These are phyloP conservation scores for Trichosanthes cucumerina DNA, from an alignment of 306 rosid genomes.

Conservation along the genomic window DNA sequence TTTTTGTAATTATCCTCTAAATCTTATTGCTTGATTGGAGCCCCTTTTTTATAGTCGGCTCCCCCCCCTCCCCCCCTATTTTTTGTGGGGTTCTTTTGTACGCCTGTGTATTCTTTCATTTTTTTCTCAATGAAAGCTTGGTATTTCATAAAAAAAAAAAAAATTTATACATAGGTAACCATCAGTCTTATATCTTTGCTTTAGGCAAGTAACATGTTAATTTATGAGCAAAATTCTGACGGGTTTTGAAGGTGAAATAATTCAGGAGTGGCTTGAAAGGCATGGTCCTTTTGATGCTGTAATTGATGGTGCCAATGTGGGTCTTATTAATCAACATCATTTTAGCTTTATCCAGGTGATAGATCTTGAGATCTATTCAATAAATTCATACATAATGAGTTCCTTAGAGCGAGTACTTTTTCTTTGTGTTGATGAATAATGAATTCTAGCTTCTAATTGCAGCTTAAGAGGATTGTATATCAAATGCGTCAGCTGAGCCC, in stretches of 20 bases:
- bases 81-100: too few relatives aligned
- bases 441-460: slow-evolving; percentile 28
- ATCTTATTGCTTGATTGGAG: too few relatives aligned
- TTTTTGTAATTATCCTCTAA: too few relatives aligned
- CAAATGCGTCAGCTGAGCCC: slow-evolving; percentile 57
- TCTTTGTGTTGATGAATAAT: background rate
- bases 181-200: slow-evolving; percentile 11
- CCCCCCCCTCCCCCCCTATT: too few relatives aligned
- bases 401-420: background rate
- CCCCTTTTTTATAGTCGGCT: too few relatives aligned
- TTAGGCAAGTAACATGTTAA: slow-evolving; percentile 13
- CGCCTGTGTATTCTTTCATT: too few relatives aligned
- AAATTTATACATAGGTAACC: background rate
- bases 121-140: too few relatives aligned
- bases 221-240: slow-evolving; percentile 22
- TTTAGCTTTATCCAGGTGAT: slow-evolving; percentile 68
- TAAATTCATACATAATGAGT: background rate
- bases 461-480: slow-evolving; percentile 58
- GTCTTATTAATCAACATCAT: slow-evolving; percentile 27
- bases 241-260: slow-evolving; percentile 38
- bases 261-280: slow-evolving; percentile 71
- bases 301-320: slow-evolving; percentile 87
- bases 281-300: slow-evolving; percentile 88
- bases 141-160: too few relatives aligned
- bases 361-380: background rate